Evolutionary conservation across 345 rosid species (phyloP), one percentile per base, ranked within the genome.

Genomic region (Ceriops decandra): DNA sequence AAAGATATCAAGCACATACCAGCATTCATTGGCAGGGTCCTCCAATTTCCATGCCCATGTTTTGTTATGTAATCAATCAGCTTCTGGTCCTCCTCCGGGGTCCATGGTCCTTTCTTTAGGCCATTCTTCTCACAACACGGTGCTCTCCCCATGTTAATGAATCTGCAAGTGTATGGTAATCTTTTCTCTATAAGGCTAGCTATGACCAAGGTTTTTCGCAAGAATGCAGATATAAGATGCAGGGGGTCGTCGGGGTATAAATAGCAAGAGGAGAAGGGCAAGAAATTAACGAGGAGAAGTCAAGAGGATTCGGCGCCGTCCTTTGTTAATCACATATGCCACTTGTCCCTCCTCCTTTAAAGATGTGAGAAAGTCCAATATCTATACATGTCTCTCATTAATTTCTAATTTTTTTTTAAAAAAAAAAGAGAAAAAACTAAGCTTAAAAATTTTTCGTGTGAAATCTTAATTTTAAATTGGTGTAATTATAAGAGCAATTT

Each of bases 291-390:
- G 5, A 82, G 69, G 60, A 60, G 7, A 83, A 85, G 92, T 90
- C 90, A 88, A 87, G 69, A 54, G 68, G 86, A 79, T 92, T 85
- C 87, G 98, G 98, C 85, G 86, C 98, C 98, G 96, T 81, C 97
- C 96, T 66, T 83, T 16, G 71, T 64, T 74, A 68, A 60, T 72
- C 63, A 22, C 52, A 22, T 65, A 60, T 68, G 80, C 78, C 26
- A 92, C 96, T 90, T 92, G 95, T 88, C 87, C 85, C 1, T 63
- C 38, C 36, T 28, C 47, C 38, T 33, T n/a, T 63, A 67, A 65
- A 68, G 68, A 61, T 49, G 66, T 53, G 26, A 72, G 28, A 54
- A 54, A 51, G 28, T 32, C 60, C 22, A 47, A 35, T 57, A 52
- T 57, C 33, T 4, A 27, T 52, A 2, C 47, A 38, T 38, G 16